Conservation (phyloP, 768 basidiomycete genomes). For the Boletus fagicola region DNA sequence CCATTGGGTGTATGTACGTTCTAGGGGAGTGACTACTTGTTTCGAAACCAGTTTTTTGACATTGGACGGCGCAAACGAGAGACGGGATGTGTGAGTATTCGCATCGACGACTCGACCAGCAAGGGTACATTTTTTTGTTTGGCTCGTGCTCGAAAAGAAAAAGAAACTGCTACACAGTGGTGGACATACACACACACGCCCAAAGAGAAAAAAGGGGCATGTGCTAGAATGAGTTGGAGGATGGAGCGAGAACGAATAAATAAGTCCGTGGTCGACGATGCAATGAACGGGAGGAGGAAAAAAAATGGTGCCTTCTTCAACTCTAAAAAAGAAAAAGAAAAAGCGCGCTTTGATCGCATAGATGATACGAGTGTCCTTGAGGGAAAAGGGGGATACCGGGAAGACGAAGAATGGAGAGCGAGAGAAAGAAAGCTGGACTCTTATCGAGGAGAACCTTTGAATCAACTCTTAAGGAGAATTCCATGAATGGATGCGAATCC, state of each 20-base stretch:
- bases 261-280: constrained; percentile 22
- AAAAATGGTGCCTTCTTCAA: neutral
- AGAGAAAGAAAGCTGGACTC: neutral
- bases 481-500: constrained; percentile 4
- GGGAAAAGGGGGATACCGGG: neutral
- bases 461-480: neutral
- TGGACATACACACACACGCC: neutral
- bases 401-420: neutral
- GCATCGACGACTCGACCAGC: neutral
- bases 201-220: too few relatives aligned
- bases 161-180: neutral
- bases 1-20: neutral
- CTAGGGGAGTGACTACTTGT: neutral
- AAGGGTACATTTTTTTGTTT: neutral
- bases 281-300: neutral
- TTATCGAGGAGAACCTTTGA: neutral
- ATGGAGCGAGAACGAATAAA: constrained; percentile 4
- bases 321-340: constrained; percentile 2
- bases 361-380: constrained; percentile 10
- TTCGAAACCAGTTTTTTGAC: neutral
- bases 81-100: neutral
- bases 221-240: neutral
- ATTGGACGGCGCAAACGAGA: neutral
- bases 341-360: neutral
- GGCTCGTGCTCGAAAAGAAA: neutral